Conservation (phyloP, 2,329 filamentous ascomycete genomes). For the Scedosporium apiospermum region DNA sequence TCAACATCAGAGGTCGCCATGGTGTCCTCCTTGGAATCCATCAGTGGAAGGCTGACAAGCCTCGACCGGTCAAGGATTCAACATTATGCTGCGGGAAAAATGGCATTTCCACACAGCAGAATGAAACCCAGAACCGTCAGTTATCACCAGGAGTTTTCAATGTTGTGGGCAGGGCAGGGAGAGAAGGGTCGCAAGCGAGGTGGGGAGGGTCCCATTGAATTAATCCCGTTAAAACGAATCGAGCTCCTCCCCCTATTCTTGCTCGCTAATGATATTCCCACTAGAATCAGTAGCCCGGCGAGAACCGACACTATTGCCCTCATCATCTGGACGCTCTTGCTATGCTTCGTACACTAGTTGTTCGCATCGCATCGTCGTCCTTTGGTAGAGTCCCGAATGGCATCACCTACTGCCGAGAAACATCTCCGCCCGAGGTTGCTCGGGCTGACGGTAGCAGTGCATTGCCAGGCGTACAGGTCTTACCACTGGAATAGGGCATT, state of each 20-base stretch:
- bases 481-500: too few relatives aligned
- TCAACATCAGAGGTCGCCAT: not conserved
- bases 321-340: not conserved
- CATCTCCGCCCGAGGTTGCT: too few relatives aligned
- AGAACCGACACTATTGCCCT: not conserved
- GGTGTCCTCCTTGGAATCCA: not conserved
- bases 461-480: too few relatives aligned
- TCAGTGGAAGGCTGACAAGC: not conserved
- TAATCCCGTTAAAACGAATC: not conserved
- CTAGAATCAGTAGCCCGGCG: not conserved
- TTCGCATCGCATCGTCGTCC: too few relatives aligned
- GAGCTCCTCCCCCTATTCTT: not conserved
- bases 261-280: not conserved
- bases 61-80: not conserved
- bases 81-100: not conserved
- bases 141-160: not conserved
- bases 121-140: not conserved
- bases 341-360: not conserved
- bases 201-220: not conserved
- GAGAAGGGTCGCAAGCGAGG: not conserved
- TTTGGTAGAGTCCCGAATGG: too few relatives aligned
- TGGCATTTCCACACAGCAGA: not conserved
- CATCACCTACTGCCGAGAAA: too few relatives aligned
- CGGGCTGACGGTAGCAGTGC: too few relatives aligned
- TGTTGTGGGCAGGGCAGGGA: not conserved